Conservation (phyloP, 768 basidiomycete species). For the Suillus tomentosus region DNA sequence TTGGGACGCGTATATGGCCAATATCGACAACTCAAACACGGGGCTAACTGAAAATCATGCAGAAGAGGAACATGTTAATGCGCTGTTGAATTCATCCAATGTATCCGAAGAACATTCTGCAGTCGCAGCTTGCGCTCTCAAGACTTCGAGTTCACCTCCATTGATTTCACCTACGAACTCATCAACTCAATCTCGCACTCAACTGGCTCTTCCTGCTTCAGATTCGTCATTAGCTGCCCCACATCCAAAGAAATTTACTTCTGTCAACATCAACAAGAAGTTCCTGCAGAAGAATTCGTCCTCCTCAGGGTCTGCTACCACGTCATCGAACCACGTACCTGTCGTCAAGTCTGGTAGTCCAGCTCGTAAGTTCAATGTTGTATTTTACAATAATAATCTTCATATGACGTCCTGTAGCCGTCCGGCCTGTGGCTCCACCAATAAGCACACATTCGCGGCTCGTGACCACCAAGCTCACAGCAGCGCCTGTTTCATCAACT, state of each 20-base stretch:
- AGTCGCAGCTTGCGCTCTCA: conserved; percentile 10
- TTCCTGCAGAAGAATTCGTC: conserved; percentile 89
- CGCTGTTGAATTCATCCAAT: conserved; percentile 11
- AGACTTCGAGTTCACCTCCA: conserved; percentile 15
- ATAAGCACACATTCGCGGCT: conserved; percentile 73
- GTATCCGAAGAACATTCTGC: conserved; percentile 23
- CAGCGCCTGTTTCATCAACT: conserved; percentile 56
- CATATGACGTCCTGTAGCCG: conserved; percentile 32
- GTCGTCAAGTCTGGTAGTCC: conserved; percentile 53
- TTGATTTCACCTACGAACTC: conserved; percentile 23
- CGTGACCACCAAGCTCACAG: conserved; percentile 85
- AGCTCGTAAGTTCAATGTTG: conserved; percentile 45
- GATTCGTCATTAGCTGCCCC: conserved; percentile 36
- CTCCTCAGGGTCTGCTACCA: conserved; percentile 48
- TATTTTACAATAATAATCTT: not conserved
- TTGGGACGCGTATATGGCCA: conserved; percentile 81
- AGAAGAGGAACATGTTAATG: conserved; percentile 13
- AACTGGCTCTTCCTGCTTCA: conserved; percentile 15
- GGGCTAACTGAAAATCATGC: conserved; percentile 44
- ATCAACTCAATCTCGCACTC: conserved; percentile 13
- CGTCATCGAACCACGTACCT: conserved; percentile 41
- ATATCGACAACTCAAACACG: conserved; percentile 52
- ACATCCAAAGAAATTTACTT: conserved; percentile 83
- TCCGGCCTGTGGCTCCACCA: conserved; percentile 57
- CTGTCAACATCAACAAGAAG: conserved; percentile 94